These are phyloP conservation scores for Fraxinus sp. DNA, from an alignment of 305 asterid genomes.

Conservation along the genomic window DNA sequence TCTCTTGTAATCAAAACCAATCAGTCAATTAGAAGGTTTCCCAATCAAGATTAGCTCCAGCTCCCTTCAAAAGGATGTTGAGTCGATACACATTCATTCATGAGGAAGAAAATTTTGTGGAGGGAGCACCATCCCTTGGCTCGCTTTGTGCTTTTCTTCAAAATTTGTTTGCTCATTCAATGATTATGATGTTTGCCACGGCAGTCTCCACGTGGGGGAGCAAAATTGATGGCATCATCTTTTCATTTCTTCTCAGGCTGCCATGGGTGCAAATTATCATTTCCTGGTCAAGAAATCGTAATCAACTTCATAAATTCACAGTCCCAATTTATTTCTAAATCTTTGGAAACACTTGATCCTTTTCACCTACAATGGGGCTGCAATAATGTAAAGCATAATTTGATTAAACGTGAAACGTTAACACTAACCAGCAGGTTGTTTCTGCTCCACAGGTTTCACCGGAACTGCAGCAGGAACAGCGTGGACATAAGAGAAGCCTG, in stretches of 20 bases:
- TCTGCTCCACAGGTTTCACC: constrained; percentile 80
- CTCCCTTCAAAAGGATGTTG: constrained; percentile 19
- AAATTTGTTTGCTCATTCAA: constrained; percentile 17
- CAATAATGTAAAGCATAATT: not conserved
- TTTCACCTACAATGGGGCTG: constrained; percentile 19
- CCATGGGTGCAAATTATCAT: constrained; percentile 82
- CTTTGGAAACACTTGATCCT: not conserved
- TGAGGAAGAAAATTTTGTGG: constrained; percentile 17
- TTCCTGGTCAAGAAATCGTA: constrained; percentile 63
- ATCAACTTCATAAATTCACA: constrained; percentile 34
- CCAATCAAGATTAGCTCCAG: constrained; percentile 20
- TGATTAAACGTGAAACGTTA: not conserved
- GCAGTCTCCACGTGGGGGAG: not conserved
- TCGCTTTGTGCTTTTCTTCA: not conserved
- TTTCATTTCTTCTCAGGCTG: constrained; percentile 96
- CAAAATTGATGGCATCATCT: constrained; percentile 13
- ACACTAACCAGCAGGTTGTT: constrained; percentile 79
- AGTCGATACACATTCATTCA: constrained; percentile 14
- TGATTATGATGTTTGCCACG: not conserved
- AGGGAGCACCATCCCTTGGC: constrained; percentile 21
- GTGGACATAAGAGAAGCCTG: constrained; percentile 65
- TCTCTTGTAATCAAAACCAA: constrained; percentile 10
- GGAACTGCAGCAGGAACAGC: constrained; percentile 70
- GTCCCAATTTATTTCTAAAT: constrained; percentile 10
- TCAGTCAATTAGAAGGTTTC: constrained; percentile 21